Evolutionary conservation across 257 asterid species (phyloP).

Genomic region (Solanum verrucosum): DNA sequence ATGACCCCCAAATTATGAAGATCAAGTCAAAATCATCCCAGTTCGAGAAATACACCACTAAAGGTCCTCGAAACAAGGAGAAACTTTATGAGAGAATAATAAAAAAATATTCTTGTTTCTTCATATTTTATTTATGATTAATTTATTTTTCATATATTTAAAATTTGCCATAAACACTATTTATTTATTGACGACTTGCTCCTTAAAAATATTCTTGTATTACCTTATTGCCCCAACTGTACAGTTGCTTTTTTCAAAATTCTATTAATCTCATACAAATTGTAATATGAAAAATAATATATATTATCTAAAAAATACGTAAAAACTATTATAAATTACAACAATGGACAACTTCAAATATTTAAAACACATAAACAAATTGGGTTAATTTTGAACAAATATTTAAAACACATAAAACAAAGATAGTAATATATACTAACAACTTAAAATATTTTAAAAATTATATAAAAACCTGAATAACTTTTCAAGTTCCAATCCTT

Average conservation of each 20-base stretch:
- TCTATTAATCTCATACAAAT: background rate
- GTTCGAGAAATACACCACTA: too few relatives aligned
- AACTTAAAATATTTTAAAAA: background rate
- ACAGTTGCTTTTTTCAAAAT: background rate
- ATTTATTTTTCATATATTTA: too few relatives aligned
- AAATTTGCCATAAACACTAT: too few relatives aligned
- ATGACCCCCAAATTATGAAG: background rate
- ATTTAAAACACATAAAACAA: background rate
- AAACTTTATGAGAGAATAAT: background rate
- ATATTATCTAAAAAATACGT: too few relatives aligned
- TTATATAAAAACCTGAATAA: too few relatives aligned
- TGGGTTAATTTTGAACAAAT: background rate
- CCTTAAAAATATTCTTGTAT: background rate
- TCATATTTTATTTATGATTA: background rate
- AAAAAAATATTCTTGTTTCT: too few relatives aligned
- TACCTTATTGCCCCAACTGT: background rate
- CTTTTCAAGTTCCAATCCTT: too few relatives aligned
- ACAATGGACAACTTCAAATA: too few relatives aligned
- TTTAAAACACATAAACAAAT: too few relatives aligned
- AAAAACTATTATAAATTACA: too few relatives aligned
- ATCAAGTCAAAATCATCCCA: background rate
- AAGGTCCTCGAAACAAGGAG: rapidly evolving
- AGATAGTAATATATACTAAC: background rate
- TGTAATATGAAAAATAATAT: background rate
- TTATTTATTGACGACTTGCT: background rate